These are phyloP conservation scores for Sclerotinia sclerotiorum DNA, from an alignment of 2,329 filamentous ascomycete genomes.

Conservation along the genomic window DNA sequence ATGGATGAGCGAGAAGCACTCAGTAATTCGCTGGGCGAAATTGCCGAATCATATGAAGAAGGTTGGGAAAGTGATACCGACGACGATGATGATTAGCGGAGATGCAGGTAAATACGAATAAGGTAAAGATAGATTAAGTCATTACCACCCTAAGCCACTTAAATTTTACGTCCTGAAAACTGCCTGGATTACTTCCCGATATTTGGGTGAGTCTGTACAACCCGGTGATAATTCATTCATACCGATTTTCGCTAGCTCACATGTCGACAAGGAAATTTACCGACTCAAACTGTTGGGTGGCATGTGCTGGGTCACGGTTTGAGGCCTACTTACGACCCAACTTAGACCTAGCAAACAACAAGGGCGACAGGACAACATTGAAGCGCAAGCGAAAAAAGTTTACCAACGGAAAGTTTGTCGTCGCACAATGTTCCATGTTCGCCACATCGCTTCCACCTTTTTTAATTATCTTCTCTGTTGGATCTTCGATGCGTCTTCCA, in stretches of 20 bases:
- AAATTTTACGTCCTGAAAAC: background rate
- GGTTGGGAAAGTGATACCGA: slow-evolving; percentile 81
- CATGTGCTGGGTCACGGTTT: background rate
- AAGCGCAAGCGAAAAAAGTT: slow-evolving; percentile 8
- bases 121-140: slow-evolving; percentile 8
- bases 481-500: slow-evolving; percentile 14
- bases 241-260: slow-evolving; percentile 5
- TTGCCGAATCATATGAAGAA: slow-evolving; percentile 85
- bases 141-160: slow-evolving; percentile 14
- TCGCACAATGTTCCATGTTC: background rate
- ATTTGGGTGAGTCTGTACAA: slow-evolving; percentile 3
- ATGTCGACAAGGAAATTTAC: background rate
- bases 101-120: slow-evolving; percentile 6
- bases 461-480: background rate
- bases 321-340: background rate
- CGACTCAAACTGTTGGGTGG: slow-evolving; percentile 12
- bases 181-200: background rate
- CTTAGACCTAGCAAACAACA: slow-evolving; percentile 10
- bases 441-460: background rate
- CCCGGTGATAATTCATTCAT: background rate
- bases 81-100: slow-evolving; percentile 55
- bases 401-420: background rate
- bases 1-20: slow-evolving; percentile 81
- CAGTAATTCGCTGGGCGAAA: slow-evolving; percentile 75
- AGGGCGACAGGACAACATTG: background rate